phyloP scores from a whole-genome alignment of 306 rosid genomes.

The Dalbergia oliveri region DNA sequence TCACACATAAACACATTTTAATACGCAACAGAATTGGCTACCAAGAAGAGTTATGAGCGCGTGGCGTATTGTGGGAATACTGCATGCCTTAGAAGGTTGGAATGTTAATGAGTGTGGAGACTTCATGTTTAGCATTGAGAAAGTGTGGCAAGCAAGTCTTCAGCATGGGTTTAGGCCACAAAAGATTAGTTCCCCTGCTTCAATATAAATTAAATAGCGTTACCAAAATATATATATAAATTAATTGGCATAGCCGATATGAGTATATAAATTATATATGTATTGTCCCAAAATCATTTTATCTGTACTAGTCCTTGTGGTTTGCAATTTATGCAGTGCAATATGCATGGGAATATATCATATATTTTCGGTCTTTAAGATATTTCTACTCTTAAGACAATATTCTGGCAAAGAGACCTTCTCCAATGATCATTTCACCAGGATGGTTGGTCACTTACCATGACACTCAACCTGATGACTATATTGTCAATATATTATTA shows the following conservation, averaged over 20 bases:
- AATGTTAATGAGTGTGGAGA: constrained; percentile 68
- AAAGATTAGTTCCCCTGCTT: constrained; percentile 36
- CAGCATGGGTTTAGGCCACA: constrained; percentile 73
- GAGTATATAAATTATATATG: not conserved
- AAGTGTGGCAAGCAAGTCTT: constrained; percentile 74
- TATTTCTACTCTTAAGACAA: too few relatives aligned
- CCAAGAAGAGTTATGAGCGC: constrained; percentile 90
- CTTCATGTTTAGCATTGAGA: constrained; percentile 53
- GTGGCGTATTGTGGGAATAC: constrained; percentile 72
- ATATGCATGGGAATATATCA: not conserved
- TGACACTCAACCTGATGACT: too few relatives aligned
- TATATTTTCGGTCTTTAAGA: too few relatives aligned
- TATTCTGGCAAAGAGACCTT: too few relatives aligned
- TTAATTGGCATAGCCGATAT: too few relatives aligned
- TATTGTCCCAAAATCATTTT: not conserved
- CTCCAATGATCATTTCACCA: too few relatives aligned
- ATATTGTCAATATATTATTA: too few relatives aligned
- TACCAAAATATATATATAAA: too few relatives aligned
- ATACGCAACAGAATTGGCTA: constrained; percentile 66
- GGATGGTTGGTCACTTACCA: too few relatives aligned
- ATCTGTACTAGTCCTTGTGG: not conserved
- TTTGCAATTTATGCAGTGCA: not conserved
- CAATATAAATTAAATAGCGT: not conserved
- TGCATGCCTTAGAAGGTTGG: constrained; percentile 82
- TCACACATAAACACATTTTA: not conserved